A percentile compares a stretch with the other conserved stretches of the same genome.
Evolutionary conservation across 2,329 filamentous ascomycete genomes (phyloP).

Genomic region (Colletotrichum lentis): DNA sequence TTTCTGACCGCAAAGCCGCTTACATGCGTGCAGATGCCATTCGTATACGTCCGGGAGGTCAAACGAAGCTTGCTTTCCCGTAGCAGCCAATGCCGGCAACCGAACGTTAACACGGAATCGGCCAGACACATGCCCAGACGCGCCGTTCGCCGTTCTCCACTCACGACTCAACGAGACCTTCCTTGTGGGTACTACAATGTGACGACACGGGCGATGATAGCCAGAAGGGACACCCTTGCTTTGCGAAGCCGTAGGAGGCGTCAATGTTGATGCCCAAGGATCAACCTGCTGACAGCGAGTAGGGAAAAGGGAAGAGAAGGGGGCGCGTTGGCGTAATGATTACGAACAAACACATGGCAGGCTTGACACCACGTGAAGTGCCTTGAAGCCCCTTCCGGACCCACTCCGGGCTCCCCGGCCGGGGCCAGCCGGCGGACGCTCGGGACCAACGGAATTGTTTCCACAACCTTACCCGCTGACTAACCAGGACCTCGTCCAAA

Average conservation of each 20-base stretch:
- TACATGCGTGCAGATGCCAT: neutral
- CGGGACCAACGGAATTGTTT: constrained; percentile 11
- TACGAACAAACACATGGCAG: neutral
- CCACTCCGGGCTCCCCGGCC: constrained; percentile 28
- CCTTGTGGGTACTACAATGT: neutral
- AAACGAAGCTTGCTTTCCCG: neutral
- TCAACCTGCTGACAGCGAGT: neutral
- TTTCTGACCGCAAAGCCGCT: neutral
- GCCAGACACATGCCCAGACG: constrained; percentile 23
- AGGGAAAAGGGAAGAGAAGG: neutral
- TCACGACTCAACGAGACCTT: constrained; percentile 6
- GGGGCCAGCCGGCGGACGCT: constrained; percentile 12
- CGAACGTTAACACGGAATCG: neutral
- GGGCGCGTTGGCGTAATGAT: constrained; percentile 1
- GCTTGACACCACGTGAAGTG: neutral
- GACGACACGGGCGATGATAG: neutral
- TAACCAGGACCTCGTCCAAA: neutral
- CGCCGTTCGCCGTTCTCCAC: constrained; percentile 16
- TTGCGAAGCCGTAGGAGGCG: neutral
- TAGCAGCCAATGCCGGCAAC: constrained; percentile 6
- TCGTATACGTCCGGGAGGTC: neutral
- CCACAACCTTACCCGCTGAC: neutral
- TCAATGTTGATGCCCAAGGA: neutral
- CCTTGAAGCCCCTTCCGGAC: neutral
- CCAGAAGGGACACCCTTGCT: constrained; percentile 9